Evolutionary conservation across 139 green algal species (phyloP).

Genomic region (Haematococcus sp.): DNA sequence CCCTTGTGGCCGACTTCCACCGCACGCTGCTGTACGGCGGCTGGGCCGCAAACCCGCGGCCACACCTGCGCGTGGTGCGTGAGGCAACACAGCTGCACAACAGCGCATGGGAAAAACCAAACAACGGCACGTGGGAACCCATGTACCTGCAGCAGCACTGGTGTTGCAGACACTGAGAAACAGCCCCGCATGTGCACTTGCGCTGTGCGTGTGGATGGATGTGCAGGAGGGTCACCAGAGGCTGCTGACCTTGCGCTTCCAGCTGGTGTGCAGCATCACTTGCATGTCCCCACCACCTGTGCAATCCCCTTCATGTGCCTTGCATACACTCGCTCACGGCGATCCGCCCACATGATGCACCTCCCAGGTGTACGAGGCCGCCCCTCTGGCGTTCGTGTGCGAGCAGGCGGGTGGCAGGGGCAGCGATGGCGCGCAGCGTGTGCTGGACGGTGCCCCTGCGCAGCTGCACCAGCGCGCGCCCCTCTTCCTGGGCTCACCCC

Average conservation of each 20-base stretch:
- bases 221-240: too few species aligned
- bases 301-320: too few species aligned
- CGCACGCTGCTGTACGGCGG: constrained; percentile 65
- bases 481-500: constrained; percentile 69
- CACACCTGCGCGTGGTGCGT: constrained; percentile 40
- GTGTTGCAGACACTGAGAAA: too few species aligned
- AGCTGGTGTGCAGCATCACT: too few species aligned
- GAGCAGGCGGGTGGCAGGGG: constrained; percentile 68
- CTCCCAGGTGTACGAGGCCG: constrained; percentile 58
- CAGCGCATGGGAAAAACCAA: too few species aligned
- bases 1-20: constrained; percentile 64
- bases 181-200: too few species aligned
- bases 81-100: not conserved
- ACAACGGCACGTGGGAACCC: too few species aligned
- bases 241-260: too few species aligned
- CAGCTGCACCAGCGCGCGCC: constrained; percentile 80
- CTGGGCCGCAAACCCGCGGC: constrained; percentile 49
- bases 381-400: constrained; percentile 58
- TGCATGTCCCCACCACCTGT: too few species aligned
- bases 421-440: constrained; percentile 52
- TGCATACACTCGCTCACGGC: too few species aligned
- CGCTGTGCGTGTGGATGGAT: too few species aligned
- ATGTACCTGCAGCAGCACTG: too few species aligned
- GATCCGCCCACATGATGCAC: not conserved
- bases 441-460: constrained; percentile 65